These are phyloP conservation scores for Didymella lethalis DNA, from an alignment of 2,329 filamentous ascomycete species.

Conservation along the genomic window DNA sequence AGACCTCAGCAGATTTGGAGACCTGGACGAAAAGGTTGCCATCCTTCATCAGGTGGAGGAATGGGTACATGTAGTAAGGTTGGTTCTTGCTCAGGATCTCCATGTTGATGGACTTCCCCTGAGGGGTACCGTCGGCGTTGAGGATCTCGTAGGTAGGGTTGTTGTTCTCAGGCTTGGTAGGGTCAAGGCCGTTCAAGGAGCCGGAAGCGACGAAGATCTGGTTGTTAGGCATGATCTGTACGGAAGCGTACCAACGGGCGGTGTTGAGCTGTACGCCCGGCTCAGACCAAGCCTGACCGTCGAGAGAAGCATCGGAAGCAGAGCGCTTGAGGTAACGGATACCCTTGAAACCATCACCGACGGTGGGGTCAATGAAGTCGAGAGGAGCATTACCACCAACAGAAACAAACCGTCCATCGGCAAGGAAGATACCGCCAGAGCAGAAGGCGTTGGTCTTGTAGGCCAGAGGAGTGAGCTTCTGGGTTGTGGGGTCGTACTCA, in stretches of 20 bases:
- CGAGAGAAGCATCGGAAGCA: constrained; percentile 52
- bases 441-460: constrained; percentile 70
- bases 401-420: constrained; percentile 63
- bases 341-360: constrained; percentile 65
- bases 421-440: constrained; percentile 65
- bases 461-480: constrained; percentile 56
- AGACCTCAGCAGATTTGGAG: constrained; percentile 64
- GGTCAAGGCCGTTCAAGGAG: constrained; percentile 66
- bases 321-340: constrained; percentile 64
- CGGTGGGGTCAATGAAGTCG: constrained; percentile 63
- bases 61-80: constrained; percentile 72
- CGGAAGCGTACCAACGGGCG: constrained; percentile 68
- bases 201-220: constrained; percentile 67
- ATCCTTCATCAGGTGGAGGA: constrained; percentile 65
- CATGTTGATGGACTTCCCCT: constrained; percentile 59
- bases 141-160: constrained; percentile 70
- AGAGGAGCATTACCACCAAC: constrained; percentile 67
- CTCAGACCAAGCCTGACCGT: constrained; percentile 63
- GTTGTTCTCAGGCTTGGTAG: constrained; percentile 63
- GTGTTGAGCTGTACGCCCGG: constrained; percentile 63
- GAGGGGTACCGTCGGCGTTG: constrained; percentile 57
- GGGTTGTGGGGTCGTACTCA: constrained; percentile 64
- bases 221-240: constrained; percentile 66
- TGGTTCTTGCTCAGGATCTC: constrained; percentile 65
- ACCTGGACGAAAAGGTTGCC: constrained; percentile 66